Base-by-base conservation (phyloP, 1,139 yeast genomes). In the Saccharomyces hybrid region DNA sequence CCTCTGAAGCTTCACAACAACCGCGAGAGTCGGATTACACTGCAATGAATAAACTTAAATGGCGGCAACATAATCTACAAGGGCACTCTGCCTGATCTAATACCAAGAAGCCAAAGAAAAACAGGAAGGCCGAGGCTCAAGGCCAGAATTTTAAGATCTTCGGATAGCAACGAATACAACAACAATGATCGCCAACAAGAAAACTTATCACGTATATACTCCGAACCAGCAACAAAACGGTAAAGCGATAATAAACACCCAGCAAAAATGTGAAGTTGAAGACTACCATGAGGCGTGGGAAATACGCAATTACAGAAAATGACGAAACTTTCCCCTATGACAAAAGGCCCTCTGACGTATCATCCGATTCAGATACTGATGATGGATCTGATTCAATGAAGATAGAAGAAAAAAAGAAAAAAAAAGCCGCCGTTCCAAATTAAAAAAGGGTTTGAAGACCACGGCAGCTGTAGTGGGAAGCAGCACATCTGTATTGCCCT, bases 31-130 rank as follows among this genome's bases (percentile, higher is more conserved):
- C 44, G 4, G 44, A 38, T 2, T 57, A 60, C 48, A 56, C 58
- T 2, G 52, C 58, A 2, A 41, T 61, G 21, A 59, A 56, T 50
- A 60, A 55, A 48, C 51, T 58, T 11, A 54, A 54, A 52, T 24
- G 55, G 55, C 19, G 54, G 57, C 5, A 56, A 61, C n/a, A 55
- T 62, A n/a, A 60, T 59, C 14, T 61, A 62, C 47, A 60, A 60
- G 34, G 66, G 66, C 2, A 64, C 67, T 6, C 51, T 64, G 12
- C 68, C 67, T 2, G 65, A 64, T 51, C 51, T 64, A 12, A 63
- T 64, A 42, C 67, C 68, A 5, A 9, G 44, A 16, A 62, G 59
- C 21, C 65, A 63, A 44, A 55, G 57, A 32, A 59, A 62, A 32
- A 55, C 51, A 14, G 54, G 58, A 4, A 62, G 59, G 51, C 58